Conservation (phyloP, 1,139 yeast genomes). For the Pichia inconspicua region DNA sequence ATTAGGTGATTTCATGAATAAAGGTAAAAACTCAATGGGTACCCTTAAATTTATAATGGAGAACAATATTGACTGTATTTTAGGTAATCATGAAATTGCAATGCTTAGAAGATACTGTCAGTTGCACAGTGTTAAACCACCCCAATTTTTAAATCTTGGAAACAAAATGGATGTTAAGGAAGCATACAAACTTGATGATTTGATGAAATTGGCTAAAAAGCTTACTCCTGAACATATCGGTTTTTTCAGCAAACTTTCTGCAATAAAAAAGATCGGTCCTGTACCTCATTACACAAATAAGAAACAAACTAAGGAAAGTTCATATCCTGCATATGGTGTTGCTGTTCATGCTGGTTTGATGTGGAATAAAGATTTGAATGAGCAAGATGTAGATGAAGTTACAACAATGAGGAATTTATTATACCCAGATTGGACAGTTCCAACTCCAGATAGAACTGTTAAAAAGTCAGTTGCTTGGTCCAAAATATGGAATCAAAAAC, state of each 20-base stretch:
- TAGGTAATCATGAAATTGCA: constrained; percentile 84
- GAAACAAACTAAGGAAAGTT: constrained; percentile 18
- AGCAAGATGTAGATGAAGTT: constrained; percentile 56
- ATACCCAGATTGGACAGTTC: constrained; percentile 48
- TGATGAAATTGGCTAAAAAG: constrained; percentile 50
- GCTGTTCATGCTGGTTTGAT: constrained; percentile 77
- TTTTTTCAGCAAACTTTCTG: constrained; percentile 53
- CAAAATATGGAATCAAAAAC: constrained; percentile 48
- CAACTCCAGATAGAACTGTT: constrained; percentile 44
- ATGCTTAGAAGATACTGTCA: constrained; percentile 53
- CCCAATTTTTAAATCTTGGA: constrained; percentile 16
- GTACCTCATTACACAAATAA: constrained; percentile 36
- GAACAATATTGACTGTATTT: constrained; percentile 59
- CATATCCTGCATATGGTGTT: constrained; percentile 38
- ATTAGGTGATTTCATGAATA: constrained; percentile 78
- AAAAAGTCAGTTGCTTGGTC: constrained; percentile 53
- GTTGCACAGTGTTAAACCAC: constrained; percentile 41
- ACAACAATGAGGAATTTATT: constrained; percentile 54
- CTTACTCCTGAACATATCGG: constrained; percentile 53
- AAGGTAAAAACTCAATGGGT: constrained; percentile 69
- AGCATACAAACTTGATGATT: constrained; percentile 41
- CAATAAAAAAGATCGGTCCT: constrained; percentile 54
- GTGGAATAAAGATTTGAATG: constrained; percentile 48
- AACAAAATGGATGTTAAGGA: constrained; percentile 15
- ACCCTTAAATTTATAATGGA: constrained; percentile 61